A percentile compares a stretch with the other conserved stretches of the same genome.
Conservation (phyloP, 2,329 filamentous ascomycete genomes). For the Hypoxylon sp. region DNA sequence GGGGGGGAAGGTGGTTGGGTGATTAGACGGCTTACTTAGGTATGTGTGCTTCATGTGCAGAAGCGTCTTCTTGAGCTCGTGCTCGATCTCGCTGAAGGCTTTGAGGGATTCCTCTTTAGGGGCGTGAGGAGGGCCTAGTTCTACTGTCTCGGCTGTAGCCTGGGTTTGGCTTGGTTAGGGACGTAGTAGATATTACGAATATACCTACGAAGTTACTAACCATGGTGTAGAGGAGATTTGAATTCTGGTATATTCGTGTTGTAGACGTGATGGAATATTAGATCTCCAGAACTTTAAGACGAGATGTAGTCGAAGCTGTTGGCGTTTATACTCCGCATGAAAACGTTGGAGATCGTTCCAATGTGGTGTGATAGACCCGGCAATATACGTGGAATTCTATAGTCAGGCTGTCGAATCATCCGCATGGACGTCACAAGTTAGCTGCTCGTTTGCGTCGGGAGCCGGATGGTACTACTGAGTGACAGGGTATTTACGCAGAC, state of each 20-base stretch:
- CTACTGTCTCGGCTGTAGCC: constrained; percentile 66
- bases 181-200: neutral
- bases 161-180: constrained; percentile 39
- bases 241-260: neutral
- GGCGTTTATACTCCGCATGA: constrained; percentile 25
- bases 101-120: constrained; percentile 65
- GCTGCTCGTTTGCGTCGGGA: constrained; percentile 32
- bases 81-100: constrained; percentile 62
- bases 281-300: neutral
- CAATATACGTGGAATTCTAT: constrained; percentile 13
- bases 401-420: constrained; percentile 19
- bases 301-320: constrained; percentile 4
- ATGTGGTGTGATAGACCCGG: constrained; percentile 30
- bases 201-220: constrained; percentile 6
- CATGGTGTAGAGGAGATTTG: constrained; percentile 15
- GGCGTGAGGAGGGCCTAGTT: constrained; percentile 61
- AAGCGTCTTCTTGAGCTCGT: constrained; percentile 64
- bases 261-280: neutral
- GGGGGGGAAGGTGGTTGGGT: neutral
- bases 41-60: constrained; percentile 57
- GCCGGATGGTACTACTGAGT: constrained; percentile 18
- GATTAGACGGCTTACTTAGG: constrained; percentile 31
- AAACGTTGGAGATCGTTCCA: constrained; percentile 27
- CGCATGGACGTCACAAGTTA: constrained; percentile 20
- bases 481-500: constrained; percentile 39